Evolutionary conservation across 1,139 yeast species (phyloP), one percentile per base, ranked within the genome.

Genomic region (Lodderomyces pseudojiufengensis): DNA sequence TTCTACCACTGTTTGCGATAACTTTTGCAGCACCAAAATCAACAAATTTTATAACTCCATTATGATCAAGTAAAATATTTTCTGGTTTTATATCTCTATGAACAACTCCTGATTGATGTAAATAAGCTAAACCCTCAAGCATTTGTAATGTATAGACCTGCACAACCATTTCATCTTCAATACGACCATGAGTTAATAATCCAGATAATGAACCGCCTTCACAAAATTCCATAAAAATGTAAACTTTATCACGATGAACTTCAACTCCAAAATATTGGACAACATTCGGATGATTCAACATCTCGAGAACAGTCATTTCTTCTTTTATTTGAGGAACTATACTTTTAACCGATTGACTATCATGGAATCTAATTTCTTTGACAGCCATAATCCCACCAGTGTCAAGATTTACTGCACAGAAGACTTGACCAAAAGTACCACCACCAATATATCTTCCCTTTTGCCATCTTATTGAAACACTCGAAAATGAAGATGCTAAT

Each of bases 1-100:
- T 71, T 53, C 72, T 68, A 42, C 82, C 82, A 33, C 78, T 73
- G 32, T 79, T 75, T 2, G 95, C 95, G 49, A 88, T 84, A 12
- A 90, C 95, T 60, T 90, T 90, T 5, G 98, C 97, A 6, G 97
- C 97, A 26, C 98, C 98, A 56, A 92, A 92, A 62, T 92, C 97
- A 38, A 90, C 97, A 65, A 84, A 88, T 57, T 92, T 92, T 49
- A 92, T 83, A 18, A 90, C 90, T 14, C 97, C 97, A 61, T 83
- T 81, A 55, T 85, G 95, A 58, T 92, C 97, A 36, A 94, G 67
- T 35, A 94, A 65, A 32, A 94, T 83, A 54, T 94, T 94, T 50
- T 87, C 98, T 0, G 99, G 98, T 61, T 92, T 92, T 49, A 92
- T 86, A 56, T 92, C 99, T 33, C 98, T 75, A 58, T 94, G 99